Evolutionary conservation across 2,329 filamentous ascomycete genomes (phyloP), one percentile per base, ranked within the genome.

Genomic region (Cytospora leucostoma): DNA sequence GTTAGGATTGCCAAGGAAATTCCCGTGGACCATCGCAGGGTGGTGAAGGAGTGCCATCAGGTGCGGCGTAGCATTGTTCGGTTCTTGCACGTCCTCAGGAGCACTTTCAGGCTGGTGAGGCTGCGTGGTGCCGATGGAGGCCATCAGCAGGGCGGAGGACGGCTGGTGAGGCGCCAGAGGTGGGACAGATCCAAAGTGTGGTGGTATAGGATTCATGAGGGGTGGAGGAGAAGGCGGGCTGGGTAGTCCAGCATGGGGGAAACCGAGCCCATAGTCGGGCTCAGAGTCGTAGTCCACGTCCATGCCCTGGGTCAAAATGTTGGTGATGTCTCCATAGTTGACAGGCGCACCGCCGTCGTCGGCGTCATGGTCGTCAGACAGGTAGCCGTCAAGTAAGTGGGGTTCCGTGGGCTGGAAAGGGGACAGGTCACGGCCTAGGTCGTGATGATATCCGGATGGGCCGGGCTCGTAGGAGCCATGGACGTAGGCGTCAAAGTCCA

Each of bases 1-100:
- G 49, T 74, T 74, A 5, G 71, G 70, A 64, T 74, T 76, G 62
- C 70, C 72, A 53, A 75, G 50, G 50, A 74, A 68, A 38, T 71
- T 66, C 15, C 75, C 72, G 57, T 76, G 72, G 7, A 49, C n/a
- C 10, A 56, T 54, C 19, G 60, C 56, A 32, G 49, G 55, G 34
- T 63, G 53, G 27, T 65, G 64, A 11, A 40, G 27, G 32, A 59
- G 32, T 12, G 55, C 49, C 8, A 63, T 35, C 15, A 59, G 61
- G 51, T 55, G 63, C n/a, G 55, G 19, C 21, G 17, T 55, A 21
- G 44, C 38, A 19, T 35, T 61, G 35, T 55, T 56, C 38, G 27
- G 19, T 27, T 63, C 60, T 17, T 50, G 33, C 19, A 56, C 49
- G 3, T 56, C 50, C 19, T 44, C 50, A 15, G 64, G 37, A 12